These are phyloP conservation scores for Ogataea hybrid DNA, from an alignment of 1,139 yeast species.

Conservation along the genomic window DNA sequence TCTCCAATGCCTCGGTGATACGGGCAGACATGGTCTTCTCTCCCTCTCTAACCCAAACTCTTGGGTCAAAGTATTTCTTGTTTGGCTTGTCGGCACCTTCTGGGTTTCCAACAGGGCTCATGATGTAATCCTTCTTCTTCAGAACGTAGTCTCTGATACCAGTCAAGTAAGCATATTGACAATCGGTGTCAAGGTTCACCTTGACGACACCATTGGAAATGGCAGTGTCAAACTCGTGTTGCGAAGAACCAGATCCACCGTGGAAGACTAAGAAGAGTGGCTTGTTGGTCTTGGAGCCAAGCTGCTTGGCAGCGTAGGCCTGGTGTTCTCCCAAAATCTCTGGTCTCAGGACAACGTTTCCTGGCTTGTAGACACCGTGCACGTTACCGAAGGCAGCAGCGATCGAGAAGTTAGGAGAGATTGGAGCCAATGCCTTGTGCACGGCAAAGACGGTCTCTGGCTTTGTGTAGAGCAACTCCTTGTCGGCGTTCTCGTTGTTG, in stretches of 20 bases:
- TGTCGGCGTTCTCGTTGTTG: slow-evolving; percentile 91
- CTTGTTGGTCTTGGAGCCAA: slow-evolving; percentile 51
- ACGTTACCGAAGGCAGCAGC: slow-evolving; percentile 99
- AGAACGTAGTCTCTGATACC: slow-evolving; percentile 98
- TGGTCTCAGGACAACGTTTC: slow-evolving; percentile 94
- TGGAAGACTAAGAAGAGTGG: slow-evolving; percentile 99
- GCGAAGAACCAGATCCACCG: slow-evolving; percentile 99
- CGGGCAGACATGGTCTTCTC: slow-evolving; percentile 96
- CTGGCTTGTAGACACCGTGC: slow-evolving; percentile 99
- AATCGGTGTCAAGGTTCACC: slow-evolving; percentile 99
- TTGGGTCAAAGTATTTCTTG: slow-evolving; percentile 99
- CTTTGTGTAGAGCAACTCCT: slow-evolving; percentile 86
- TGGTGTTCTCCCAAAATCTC: slow-evolving; percentile 96
- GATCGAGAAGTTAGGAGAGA: slow-evolving; percentile 97
- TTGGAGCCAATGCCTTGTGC: slow-evolving; percentile 83
- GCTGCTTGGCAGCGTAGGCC: slow-evolving; percentile 67
- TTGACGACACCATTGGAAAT: slow-evolving; percentile 94
- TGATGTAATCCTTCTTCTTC: slow-evolving; percentile 91
- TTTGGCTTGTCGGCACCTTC: slow-evolving; percentile 98
- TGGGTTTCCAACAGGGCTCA: slow-evolving; percentile 95
- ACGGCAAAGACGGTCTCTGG: slow-evolving; percentile 95
- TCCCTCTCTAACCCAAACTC: slow-evolving; percentile 99
- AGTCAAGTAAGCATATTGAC: slow-evolving; percentile 93
- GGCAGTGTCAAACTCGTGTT: slow-evolving; percentile 87
- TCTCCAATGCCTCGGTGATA: slow-evolving; percentile 76